These are phyloP conservation scores for Fusarium oligoseptatum DNA, from an alignment of 2,329 filamentous ascomycete species.

Conservation along the genomic window DNA sequence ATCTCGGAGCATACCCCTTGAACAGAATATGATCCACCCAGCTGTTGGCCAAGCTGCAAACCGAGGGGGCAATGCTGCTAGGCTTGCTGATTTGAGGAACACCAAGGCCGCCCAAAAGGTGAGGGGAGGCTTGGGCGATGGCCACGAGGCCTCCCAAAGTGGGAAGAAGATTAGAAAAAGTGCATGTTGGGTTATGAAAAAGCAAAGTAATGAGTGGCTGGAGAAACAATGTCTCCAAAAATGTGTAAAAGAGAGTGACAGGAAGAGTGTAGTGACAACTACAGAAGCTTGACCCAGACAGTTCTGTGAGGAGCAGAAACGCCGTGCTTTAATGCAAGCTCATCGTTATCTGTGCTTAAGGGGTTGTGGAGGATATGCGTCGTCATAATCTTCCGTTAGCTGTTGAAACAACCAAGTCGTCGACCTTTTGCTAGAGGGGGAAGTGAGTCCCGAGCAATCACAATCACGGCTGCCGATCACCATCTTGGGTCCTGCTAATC, in stretches of 20 bases:
- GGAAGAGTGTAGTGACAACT: constrained; percentile 20
- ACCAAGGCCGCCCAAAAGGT: constrained; percentile 16
- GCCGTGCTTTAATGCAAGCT: constrained; percentile 14
- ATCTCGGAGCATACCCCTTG: constrained; percentile 10
- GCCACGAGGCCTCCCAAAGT: constrained; percentile 35
- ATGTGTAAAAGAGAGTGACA: constrained; percentile 35
- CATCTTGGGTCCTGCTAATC: constrained; percentile 19
- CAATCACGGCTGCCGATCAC: constrained; percentile 32
- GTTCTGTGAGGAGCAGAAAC: neutral
- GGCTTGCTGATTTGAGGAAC: constrained; percentile 1
- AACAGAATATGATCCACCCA: constrained; percentile 35
- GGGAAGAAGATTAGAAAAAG: constrained; percentile 32
- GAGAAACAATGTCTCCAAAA: constrained; percentile 34
- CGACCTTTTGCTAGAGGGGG: constrained; percentile 11
- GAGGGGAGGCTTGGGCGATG: constrained; percentile 36
- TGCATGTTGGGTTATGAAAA: constrained; percentile 26
- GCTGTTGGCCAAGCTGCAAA: constrained; percentile 28
- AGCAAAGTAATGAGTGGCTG: constrained; percentile 40
- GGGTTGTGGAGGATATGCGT: neutral
- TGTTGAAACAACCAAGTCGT: constrained; percentile 3
- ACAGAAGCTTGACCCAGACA: constrained; percentile 4
- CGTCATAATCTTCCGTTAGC: neutral
- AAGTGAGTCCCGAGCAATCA: constrained; percentile 8
- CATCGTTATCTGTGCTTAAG: neutral
- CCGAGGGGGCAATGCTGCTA: neutral